Base-by-base conservation (phyloP, 352 stramenopile genomes). In the Phytophthora meadii region DNA sequence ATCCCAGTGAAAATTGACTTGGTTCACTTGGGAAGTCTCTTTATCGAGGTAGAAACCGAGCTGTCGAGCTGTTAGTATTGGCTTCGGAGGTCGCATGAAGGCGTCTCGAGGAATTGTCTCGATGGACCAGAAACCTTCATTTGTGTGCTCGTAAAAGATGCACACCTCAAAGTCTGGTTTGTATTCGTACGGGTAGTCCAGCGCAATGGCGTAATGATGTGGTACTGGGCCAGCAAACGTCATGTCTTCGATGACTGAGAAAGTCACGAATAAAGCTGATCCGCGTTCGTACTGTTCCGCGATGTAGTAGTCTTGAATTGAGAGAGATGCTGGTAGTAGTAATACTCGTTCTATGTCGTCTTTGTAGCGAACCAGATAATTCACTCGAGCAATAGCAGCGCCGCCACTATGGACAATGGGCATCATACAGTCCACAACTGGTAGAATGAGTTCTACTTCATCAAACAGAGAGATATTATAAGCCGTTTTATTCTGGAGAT, bases 1-100 rank as follows among this genome's bases (percentile, higher is more conserved):
- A 2, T 34, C 11, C 71, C 74, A 83, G 49, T 71, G 37, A 4
- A 53, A 25, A 52, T 72, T 70, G 42, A 79, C 74, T 5, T 76
- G 42, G 39, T 87, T 87, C 5, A 70, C 61, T 37, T 87, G 77
- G 8, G 79, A 69, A 1, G 66, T 80, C 32, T 76, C 65, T n/a
- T 72, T 63, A 25, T 67, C 46, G 3, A 82, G 56, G 27, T 79
- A 85, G 40, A 80, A 79, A 8, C 77, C 77, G 14, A 71, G 63
- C 9, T 72, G 71, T n/a, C 77, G 54, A 0, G 76, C 59, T 2
- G 77, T 84, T 17, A 65, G 55, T 3, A 84, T 14, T 3, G 63
- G 44, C 11, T 75, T 72, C 17, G 62, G 55, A 4, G 68, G 68
- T 47, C 10, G 59, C 49, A 70, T 49, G 39, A 65, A 65, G 2